Evolutionary conservation across 164 flowering plant species (phyloP).

Genomic region (Tetracentron sinense): DNA sequence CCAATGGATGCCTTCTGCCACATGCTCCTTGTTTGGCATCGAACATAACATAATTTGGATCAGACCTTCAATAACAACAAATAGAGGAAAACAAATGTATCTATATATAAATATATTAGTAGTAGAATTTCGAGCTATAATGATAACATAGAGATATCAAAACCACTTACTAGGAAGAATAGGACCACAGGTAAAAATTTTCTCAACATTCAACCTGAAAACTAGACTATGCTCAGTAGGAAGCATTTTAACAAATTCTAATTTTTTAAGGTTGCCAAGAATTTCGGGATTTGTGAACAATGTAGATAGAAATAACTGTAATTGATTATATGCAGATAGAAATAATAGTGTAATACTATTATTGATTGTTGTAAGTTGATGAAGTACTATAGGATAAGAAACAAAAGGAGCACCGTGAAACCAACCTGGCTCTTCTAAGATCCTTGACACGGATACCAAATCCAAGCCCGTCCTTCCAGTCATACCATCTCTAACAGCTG

Average conservation of each 20-base stretch:
- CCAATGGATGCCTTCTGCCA: conserved; percentile 68
- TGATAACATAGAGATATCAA: too few relatives aligned
- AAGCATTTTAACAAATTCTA: too few relatives aligned
- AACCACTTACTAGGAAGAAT: too few relatives aligned
- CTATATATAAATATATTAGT: too few relatives aligned
- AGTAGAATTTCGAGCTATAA: too few relatives aligned
- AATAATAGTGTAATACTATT: not conserved
- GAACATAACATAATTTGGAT: conserved; percentile 89
- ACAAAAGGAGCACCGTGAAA: not conserved
- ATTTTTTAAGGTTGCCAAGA: too few relatives aligned
- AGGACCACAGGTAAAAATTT: too few relatives aligned
- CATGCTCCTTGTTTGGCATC: conserved; percentile 89
- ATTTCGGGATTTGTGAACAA: too few relatives aligned
- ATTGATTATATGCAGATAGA: too few relatives aligned
- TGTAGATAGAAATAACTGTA: too few relatives aligned
- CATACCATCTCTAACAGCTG: conserved; percentile 74
- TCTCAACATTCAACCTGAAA: too few relatives aligned
- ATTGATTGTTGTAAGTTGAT: not conserved
- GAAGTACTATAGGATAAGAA: not conserved
- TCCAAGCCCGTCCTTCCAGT: conserved; percentile 55
- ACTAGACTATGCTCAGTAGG: too few relatives aligned
- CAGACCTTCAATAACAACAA: conserved; percentile 85
- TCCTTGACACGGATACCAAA: conserved; percentile 75
- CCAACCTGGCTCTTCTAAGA: conserved; percentile 86
- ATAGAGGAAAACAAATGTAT: not conserved